Base-by-base conservation (phyloP, 257 asterid genomes). In the Nicotiana knightiana region DNA sequence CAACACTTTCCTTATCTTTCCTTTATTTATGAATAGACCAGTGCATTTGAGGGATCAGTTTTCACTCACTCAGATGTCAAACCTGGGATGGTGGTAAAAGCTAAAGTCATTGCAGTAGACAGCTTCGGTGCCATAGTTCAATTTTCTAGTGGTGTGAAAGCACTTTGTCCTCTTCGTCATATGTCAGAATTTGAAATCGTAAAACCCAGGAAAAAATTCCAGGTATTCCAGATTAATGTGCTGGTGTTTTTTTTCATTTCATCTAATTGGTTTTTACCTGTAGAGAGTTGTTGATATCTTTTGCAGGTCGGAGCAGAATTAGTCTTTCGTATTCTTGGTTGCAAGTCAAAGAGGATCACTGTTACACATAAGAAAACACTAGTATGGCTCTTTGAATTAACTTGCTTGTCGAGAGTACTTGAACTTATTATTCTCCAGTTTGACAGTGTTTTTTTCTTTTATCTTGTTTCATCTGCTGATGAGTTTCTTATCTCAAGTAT, bases 131-230 rank as follows among this genome's bases (percentile, higher is more conserved):
- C 98, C 79, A 91, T 94, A 83, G 97, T 96, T 85, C 97, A 93
- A 86, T 90, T 94, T 84, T 88, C 96, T 61, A 89, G 97, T 86
- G 98, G 98, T 37, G 91, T 96, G 83, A 96, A 96, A 88, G 98
- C 98, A n/a, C 95, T 93, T 10, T 96, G 99, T 77, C 99, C 99
- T 83, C 98, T 96, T 83, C 97, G 99, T 26, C 99, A 96, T 86
- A 96, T 96, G 99, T 94, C 99, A 61, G 99, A 96, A 91, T 90
- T 94, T 85, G 99, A 96, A 87, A 96, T 93, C 81, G 64, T 88
- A 71, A 96, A 93, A 88, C 98, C 99, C n/a, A 91, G 97, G 76
- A 96, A 94, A 84, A 96, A 96, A 84, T 92, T 93, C 83, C 94
- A 96, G 99, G 99, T 96, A 87, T 82, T 85, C 79, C 64, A 46